Base-by-base conservation (phyloP, 768 basidiomycete species). In the Mrakia gelida region DNA sequence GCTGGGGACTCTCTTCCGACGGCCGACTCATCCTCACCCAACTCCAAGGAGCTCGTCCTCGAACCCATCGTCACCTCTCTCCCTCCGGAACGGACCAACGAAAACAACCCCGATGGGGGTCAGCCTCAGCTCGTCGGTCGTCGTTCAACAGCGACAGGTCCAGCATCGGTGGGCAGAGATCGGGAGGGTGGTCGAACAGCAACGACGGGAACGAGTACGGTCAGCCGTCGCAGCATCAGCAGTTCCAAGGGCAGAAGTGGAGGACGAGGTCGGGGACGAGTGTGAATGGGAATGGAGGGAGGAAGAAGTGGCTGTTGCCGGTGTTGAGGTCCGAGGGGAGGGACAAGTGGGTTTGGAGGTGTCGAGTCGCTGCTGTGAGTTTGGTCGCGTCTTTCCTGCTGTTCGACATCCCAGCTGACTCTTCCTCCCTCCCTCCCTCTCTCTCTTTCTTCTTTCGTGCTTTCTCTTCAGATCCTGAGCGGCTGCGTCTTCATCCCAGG, bases 401-500 rank as follows among this genome's bases (percentile, higher is more conserved):
- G 15, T n/a, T 11, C 63, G 49, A 52, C 3, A 16, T 49, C 15
- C 45, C 15, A 49, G 45, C 49, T 52, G 49, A 52, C 49, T 52
- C 15, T 28, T 10, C 18, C 11, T 45, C 15, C 45, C 11, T 15
- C 11, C 10, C 68, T 30, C 16, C 3, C 21, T 41, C 5, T 16
- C 34, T 61, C 30, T 38, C 26, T 13, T 7, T n/a, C 21, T 61
- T 16, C 43, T 16, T 45, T 38, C 45, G 10, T 49, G 10, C 71
- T 72, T 43, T 26, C 3, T 34, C 13, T 18, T 2, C 62, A 76
- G 78, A 79, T 79, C 78, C 52, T 79, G 9, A 38, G 32, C 38
- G 78, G 78, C 38, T 28, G 75, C 59, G 73, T 79, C 43, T 49
- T 79, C 78, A 56, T 79, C 21, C 78, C 78, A n/a, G 73, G 73